These are phyloP conservation scores for Alternaria triticimaculans DNA, from an alignment of 2,329 filamentous ascomycete genomes.

Conservation along the genomic window DNA sequence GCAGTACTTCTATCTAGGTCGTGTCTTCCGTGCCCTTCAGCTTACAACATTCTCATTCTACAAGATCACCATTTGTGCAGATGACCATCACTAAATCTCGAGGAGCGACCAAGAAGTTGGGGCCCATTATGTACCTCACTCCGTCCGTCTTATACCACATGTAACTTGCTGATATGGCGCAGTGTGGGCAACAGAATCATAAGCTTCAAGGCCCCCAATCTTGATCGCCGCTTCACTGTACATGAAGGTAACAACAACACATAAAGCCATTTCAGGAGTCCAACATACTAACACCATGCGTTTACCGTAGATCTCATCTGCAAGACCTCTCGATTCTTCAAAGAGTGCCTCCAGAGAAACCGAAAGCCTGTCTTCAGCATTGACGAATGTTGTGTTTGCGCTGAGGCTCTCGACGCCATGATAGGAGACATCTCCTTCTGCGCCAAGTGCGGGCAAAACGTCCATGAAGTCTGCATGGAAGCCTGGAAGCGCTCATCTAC, in stretches of 20 bases:
- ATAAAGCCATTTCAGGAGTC: background rate
- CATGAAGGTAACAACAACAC: conserved; percentile 14
- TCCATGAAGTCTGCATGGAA: conserved; percentile 23
- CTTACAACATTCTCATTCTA: background rate
- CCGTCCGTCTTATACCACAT: background rate
- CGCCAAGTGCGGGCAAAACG: conserved; percentile 22
- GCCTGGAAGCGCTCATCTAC: background rate
- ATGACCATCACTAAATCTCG: background rate
- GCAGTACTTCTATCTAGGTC: background rate
- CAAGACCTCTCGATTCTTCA: conserved; percentile 22
- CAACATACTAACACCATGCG: background rate
- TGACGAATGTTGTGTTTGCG: conserved; percentile 28
- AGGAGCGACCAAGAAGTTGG: conserved; percentile 1
- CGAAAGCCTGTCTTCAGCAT: conserved; percentile 14
- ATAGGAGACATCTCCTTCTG: conserved; percentile 23
- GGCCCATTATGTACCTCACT: background rate
- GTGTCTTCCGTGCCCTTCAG: background rate
- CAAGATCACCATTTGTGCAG: background rate
- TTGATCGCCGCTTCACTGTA: conserved; percentile 18
- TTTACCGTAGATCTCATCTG: conserved; percentile 24
- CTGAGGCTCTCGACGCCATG: conserved; percentile 9
- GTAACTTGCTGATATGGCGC: background rate
- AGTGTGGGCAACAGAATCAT: conserved; percentile 10
- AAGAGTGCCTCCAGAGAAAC: conserved; percentile 14
- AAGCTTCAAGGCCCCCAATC: conserved; percentile 10